Conservation (phyloP, 2,329 filamentous ascomycete genomes). For the Arthrobotrys sphaeroides region DNA sequence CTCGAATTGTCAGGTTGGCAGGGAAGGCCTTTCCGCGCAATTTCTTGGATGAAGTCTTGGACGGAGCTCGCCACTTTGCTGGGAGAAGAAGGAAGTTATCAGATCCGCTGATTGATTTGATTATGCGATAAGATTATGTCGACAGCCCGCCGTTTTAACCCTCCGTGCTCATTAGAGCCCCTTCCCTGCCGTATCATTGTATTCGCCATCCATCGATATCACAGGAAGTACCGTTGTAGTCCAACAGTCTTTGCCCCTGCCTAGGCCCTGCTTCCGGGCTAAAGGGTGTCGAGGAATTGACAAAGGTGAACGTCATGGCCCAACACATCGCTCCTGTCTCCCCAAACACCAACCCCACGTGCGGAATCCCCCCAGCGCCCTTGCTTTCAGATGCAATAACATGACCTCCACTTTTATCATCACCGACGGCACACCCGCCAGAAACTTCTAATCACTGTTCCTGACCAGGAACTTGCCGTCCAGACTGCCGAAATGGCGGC, state of each 20-base stretch:
- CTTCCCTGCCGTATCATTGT: background rate
- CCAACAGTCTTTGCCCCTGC: too few relatives aligned
- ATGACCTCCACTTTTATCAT: constrained; percentile 6
- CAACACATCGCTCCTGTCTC: constrained; percentile 20
- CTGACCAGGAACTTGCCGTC: background rate
- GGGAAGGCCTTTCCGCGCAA: constrained; percentile 7
- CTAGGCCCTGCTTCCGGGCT: too few relatives aligned
- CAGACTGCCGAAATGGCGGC: constrained; percentile 12
- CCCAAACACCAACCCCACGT: constrained; percentile 31
- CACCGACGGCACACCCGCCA: constrained; percentile 3
- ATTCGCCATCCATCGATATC: too few relatives aligned
- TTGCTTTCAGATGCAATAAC: background rate
- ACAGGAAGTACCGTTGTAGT: too few relatives aligned
- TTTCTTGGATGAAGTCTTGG: constrained; percentile 5
- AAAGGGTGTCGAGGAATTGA: too few relatives aligned
- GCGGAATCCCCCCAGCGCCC: background rate
- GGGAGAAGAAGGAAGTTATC: constrained; percentile 14
- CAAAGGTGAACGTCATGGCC: constrained; percentile 18
- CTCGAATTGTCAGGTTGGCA: background rate
- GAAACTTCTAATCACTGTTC: background rate
- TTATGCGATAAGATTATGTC: constrained; percentile 51
- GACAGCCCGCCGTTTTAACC: background rate
- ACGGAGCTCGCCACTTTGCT: constrained; percentile 1
- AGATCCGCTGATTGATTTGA: constrained; percentile 52
- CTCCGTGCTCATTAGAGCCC: background rate